A percentile compares a stretch with the other conserved stretches of the same genome.
phyloP scores from a whole-genome alignment of 768 basidiomycete genomes.

The Mrakia frigida region DNA sequence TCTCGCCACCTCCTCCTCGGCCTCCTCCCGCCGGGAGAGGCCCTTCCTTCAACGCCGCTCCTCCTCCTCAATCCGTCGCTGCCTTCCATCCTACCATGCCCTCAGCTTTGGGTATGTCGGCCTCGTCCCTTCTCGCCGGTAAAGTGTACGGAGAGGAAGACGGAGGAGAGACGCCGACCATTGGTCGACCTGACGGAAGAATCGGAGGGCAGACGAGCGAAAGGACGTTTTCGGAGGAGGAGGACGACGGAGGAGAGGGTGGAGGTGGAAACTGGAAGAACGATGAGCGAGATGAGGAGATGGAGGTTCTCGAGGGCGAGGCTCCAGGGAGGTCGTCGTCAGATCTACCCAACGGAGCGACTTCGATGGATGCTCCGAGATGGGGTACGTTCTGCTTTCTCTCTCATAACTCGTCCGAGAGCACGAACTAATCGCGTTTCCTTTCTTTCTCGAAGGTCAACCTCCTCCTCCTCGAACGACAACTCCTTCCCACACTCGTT shows the following conservation, averaged over 20 bases:
- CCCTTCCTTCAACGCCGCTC: neutral
- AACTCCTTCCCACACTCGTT: neutral
- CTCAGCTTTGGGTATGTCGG: neutral
- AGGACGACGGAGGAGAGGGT: neutral
- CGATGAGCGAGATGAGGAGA: neutral
- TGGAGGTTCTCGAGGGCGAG: neutral
- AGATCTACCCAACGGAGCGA: neutral
- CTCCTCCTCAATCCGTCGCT: slow-evolving; percentile 1
- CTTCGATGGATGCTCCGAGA: neutral
- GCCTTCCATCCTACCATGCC: neutral
- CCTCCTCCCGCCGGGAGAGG: neutral
- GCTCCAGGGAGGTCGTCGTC: neutral
- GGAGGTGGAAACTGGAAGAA: neutral
- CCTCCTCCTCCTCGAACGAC: slow-evolving; percentile 8
- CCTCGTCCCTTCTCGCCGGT: neutral
- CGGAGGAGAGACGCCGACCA: neutral
- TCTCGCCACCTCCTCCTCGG: slow-evolving; percentile 13
- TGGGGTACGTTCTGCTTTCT: neutral
- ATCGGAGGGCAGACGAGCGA: neutral
- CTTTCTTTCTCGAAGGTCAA: neutral
- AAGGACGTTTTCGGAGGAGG: neutral
- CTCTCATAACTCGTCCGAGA: neutral
- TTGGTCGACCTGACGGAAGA: neutral
- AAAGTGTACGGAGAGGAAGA: neutral
- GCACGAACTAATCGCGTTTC: neutral